Base-by-base conservation (phyloP, 2,329 filamentous ascomycete species). In the Hypoxylon sp. region DNA sequence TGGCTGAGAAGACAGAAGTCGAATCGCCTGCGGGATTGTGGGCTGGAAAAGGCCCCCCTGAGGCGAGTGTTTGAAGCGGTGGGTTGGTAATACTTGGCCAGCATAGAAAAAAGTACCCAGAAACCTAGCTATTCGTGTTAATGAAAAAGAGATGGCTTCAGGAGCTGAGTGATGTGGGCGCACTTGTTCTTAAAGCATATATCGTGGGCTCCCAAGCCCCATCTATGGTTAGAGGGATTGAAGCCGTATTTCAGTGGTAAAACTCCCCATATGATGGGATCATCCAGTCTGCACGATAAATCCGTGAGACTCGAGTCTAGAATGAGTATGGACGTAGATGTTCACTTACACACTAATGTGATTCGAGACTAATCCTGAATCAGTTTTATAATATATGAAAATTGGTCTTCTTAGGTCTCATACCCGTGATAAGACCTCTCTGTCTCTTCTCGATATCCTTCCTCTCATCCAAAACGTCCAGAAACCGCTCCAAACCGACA, bases 171-270 rank as follows among this genome's bases (percentile, higher is more conserved):
- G 36, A 20, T 30, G 22, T 30, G 32, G 11, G 33, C 32, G 40
- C 80, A 96, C 93, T 88, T 90, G 76, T 93, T 95, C 73, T 90
- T 90, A 78, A 96, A 99, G 80, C 94, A 97, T 64, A 99, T 94
- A 78, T 99, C 96, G 77, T 97, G 93, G 73, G 93, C 96, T 22
- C 93, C 96, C 57, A 99, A 85, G 8, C 90, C 89, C 93, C 94
- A 98, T 77, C 96, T 88, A 74, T 93, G 84, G 75, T 94, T 96
- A 59, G 85, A 83, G 18, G 91, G 87, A 63, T 89, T 87, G 73
- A 91, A 88, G 69, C 87, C 82, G 75, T 96, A 93, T 51, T 86
- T 84, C 46, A 92, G 78, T 0, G 96, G 96, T 3, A 99, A 81
- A 33, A 93, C 87, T 16, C 95, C 96, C 95, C 95, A 99, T 71